Base-by-base conservation (phyloP, 1,284 basidiomycete genomes). In the Marasmius tenuissimus region DNA sequence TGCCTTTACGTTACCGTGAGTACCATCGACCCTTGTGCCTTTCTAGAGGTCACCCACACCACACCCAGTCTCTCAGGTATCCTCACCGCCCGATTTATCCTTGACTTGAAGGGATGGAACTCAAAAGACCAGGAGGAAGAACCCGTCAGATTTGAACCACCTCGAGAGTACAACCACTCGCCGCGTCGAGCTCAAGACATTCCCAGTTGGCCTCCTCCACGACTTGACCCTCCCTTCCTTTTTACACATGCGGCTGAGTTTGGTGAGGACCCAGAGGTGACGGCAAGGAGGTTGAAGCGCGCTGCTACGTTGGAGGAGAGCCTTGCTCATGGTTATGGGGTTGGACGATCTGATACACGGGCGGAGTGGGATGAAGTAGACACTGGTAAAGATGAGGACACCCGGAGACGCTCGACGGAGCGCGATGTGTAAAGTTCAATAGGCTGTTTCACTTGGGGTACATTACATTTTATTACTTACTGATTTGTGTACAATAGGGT, bases 61-160 rank as follows among this genome's bases (percentile, higher is more conserved):
- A 10, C n/a, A 20, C 34, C 6, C 16, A 63, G 62, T 22, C 20
- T 63, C 22, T 63, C 62, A 16, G 62, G 62, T 1, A 48, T 63
- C n/a, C 56, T 63, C 14, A 63, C 62, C 2, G 62, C 62, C 18
- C 59, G 62, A 4, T 63, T 63, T 20, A 57, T 63, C 27, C 56
- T 63, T 11, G 56, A 63, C 38, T 47, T 63, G 2, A 55, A 57
- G 11, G 56, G 33, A 55, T 63, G 62, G 62, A 54, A 37, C 14
- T 37, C 47, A 38, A n/a, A 54, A 18, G 52, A 35, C 16, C 18
- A 11, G 34, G 33, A 18, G n/a, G 16, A 54, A 16, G 37, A 20
- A n/a, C 14, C 4, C 12, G 4, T 12, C 33, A 34, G 52, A 5
- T 12, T 16, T 35, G 52, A 47, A 47, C 20, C 45, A 8, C 20